These are phyloP conservation scores for Claviceps sp. DNA, from an alignment of 2,329 filamentous ascomycete species.

Conservation along the genomic window DNA sequence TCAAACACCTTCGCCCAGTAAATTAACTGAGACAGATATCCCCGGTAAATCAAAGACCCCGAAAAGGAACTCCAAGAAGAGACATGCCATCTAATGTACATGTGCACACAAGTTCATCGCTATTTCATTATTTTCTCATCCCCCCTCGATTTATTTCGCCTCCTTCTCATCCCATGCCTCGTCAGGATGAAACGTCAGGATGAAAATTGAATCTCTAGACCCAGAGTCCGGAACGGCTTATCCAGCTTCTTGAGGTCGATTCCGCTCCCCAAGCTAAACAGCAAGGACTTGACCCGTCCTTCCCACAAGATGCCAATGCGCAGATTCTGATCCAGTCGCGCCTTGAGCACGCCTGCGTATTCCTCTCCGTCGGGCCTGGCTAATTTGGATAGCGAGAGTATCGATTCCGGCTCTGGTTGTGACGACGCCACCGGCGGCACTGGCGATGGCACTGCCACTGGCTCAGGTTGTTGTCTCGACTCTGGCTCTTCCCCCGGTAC, in stretches of 20 bases:
- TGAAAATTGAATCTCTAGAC: constrained; percentile 71
- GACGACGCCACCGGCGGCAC: neutral
- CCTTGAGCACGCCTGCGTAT: constrained; percentile 78
- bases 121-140: neutral
- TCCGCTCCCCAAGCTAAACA: constrained; percentile 81
- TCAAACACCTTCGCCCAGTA: too few species aligned
- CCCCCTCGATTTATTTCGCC: neutral
- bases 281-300: constrained; percentile 76
- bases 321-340: constrained; percentile 77
- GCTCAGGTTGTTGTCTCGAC: neutral
- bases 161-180: neutral
- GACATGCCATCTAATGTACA: too few species aligned
- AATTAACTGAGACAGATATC: too few species aligned
- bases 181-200: constrained; percentile 63
- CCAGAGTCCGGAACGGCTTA: constrained; percentile 63
- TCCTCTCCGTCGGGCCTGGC: constrained; percentile 39
- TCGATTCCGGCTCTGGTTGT: neutral
- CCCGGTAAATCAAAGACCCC: too few species aligned
- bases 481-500: constrained; percentile 24
- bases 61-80: too few species aligned
- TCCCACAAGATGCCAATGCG: constrained; percentile 85
- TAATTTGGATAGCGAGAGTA: constrained; percentile 6
- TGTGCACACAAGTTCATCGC: neutral
- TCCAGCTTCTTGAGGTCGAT: constrained; percentile 67
- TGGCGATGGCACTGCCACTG: neutral